phyloP scores from a whole-genome alignment of 768 basidiomycete genomes.

The Boletus speciosus region DNA sequence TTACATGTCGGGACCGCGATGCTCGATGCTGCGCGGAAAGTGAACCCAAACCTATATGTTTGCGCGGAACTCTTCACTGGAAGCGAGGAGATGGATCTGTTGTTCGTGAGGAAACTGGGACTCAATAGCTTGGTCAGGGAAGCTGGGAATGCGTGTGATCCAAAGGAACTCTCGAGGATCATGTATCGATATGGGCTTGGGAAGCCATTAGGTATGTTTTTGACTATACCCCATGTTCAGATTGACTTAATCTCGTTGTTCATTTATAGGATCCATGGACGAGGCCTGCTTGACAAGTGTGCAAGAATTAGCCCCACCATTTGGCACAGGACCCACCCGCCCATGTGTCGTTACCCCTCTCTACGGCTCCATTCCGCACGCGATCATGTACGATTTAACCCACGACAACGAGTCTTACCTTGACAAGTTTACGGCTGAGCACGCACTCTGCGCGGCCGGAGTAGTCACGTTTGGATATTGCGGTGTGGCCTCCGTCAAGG shows the following conservation, averaged over 20 bases:
- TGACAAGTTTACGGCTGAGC: constrained; percentile 90
- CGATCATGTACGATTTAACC: constrained; percentile 91
- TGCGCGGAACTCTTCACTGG: constrained; percentile 98
- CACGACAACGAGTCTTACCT: constrained; percentile 95
- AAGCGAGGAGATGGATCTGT: constrained; percentile 85
- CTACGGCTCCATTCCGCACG: constrained; percentile 86
- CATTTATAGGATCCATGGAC: constrained; percentile 82
- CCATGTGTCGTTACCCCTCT: constrained; percentile 74
- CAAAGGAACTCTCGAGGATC: constrained; percentile 86
- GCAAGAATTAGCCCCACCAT: constrained; percentile 78
- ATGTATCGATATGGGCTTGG: constrained; percentile 88
- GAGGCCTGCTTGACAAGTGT: constrained; percentile 72
- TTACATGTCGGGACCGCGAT: constrained; percentile 93
- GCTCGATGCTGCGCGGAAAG: constrained; percentile 85
- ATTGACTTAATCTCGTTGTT: neutral
- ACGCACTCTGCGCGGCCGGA: constrained; percentile 91
- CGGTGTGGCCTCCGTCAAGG: constrained; percentile 91
- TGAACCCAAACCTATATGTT: constrained; percentile 91
- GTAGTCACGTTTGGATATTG: constrained; percentile 88
- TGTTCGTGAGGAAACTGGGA: constrained; percentile 89
- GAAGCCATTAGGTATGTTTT: constrained; percentile 78
- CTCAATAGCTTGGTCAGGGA: constrained; percentile 94
- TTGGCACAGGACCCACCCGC: constrained; percentile 75
- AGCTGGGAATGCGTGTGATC: constrained; percentile 86
- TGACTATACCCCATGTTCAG: neutral